Percentiles rank a stretch among this genome's conserved stretches.
These are phyloP conservation scores for Dacryopinax spathularia DNA, from an alignment of 768 basidiomycete genomes.

Conservation along the genomic window DNA sequence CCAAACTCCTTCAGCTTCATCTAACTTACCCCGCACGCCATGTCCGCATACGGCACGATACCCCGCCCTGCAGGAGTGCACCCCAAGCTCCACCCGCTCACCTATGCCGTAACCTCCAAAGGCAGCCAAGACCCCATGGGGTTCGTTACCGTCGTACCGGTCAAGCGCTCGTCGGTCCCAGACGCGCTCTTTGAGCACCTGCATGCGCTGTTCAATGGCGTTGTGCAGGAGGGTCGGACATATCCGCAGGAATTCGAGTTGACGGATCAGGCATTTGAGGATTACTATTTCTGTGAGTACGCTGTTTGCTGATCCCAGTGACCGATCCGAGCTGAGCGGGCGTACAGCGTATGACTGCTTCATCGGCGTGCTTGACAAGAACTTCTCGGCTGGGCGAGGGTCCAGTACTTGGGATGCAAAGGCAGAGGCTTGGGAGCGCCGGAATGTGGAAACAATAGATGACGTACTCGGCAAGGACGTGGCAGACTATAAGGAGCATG, in stretches of 20 bases:
- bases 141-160: slow-evolving; percentile 38
- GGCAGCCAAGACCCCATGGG: slow-evolving; percentile 3
- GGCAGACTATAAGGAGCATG: neutral
- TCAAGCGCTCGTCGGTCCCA: slow-evolving; percentile 32
- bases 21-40: too few relatives aligned
- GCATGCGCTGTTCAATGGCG: slow-evolving; percentile 48
- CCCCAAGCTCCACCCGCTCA: slow-evolving; percentile 36
- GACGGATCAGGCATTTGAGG: slow-evolving; percentile 41
- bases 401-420: slow-evolving; percentile 57
- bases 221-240: slow-evolving; percentile 60
- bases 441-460: neutral
- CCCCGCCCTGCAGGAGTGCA: slow-evolving; percentile 20
- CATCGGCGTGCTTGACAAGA: slow-evolving; percentile 17
- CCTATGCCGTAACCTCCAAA: slow-evolving; percentile 24
- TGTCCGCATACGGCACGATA: slow-evolving; percentile 67
- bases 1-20: too few relatives aligned
- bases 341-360: slow-evolving; percentile 13
- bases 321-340: slow-evolving; percentile 10
- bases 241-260: slow-evolving; percentile 64
- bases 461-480: neutral
- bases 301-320: slow-evolving; percentile 51
- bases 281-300: slow-evolving; percentile 66
- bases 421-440: slow-evolving; percentile 37
- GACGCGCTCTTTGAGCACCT: slow-evolving; percentile 47
- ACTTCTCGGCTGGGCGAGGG: slow-evolving; percentile 33